Evolutionary conservation across 106 monocot genomes (phyloP).

Genomic region (Allium sativum): DNA sequence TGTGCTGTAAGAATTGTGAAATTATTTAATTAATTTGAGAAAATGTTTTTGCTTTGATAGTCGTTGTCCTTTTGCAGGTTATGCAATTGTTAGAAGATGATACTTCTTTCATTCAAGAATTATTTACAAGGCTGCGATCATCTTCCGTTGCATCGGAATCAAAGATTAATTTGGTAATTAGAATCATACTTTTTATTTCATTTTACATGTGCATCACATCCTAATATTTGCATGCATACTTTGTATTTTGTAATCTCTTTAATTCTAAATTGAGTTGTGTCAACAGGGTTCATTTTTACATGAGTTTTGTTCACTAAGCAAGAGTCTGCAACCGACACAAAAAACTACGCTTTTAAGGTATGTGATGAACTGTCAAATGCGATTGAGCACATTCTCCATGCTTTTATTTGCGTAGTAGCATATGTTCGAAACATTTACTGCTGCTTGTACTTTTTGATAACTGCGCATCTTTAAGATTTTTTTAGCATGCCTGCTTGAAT

Average conservation of each 20-base stretch:
- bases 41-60: not conserved
- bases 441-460: no score
- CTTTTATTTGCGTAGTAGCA: not conserved
- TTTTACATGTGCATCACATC: not conserved
- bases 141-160: constrained; percentile 42
- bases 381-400: not conserved
- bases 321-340: constrained; percentile 67
- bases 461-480: no score
- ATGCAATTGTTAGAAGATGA: constrained; percentile 87
- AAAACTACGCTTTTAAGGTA: constrained; percentile 73
- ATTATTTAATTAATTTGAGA: not conserved
- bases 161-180: constrained; percentile 72
- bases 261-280: not conserved
- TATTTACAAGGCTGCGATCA: constrained; percentile 77
- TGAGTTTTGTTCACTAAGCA: constrained; percentile 82
- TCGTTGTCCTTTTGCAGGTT: constrained; percentile 28
- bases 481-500: no score
- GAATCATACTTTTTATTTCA: not conserved
- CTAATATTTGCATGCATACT: not conserved
- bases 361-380: not conserved
- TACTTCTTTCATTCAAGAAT: constrained; percentile 69
- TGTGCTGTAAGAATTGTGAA: constrained; percentile 48
- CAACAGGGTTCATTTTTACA: constrained; percentile 78
- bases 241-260: not conserved
- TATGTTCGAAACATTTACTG: no score